Evolutionary conservation across 352 stramenopile species (phyloP).

Genomic region (Phytopythium mirpurense): DNA sequence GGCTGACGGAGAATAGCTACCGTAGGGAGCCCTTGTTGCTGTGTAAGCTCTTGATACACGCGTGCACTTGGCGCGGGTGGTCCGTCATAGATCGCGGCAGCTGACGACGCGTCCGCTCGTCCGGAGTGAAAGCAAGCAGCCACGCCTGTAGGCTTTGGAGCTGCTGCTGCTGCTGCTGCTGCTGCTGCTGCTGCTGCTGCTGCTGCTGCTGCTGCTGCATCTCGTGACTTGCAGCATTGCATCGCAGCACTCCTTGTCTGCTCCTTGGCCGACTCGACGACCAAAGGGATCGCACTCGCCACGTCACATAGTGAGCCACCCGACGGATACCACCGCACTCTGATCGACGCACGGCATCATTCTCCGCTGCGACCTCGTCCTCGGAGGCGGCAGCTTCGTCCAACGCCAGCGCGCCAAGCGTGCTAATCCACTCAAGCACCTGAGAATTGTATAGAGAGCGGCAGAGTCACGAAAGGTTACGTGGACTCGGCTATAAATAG

Average conservation of each 20-base stretch:
- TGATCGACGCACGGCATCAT: background rate
- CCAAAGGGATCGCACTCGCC: no score
- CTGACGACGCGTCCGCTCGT: no score
- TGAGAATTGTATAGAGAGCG: no score
- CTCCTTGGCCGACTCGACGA: background rate
- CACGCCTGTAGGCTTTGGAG: background rate
- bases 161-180: no score
- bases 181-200: no score
- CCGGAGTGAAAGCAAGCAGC: no score
- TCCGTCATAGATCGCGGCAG: background rate
- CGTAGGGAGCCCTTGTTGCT: background rate
- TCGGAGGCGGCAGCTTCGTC: no score
- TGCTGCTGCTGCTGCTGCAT: background rate
- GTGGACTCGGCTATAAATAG: no score
- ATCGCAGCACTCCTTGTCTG: background rate
- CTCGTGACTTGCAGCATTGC: background rate
- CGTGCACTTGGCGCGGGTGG: background rate
- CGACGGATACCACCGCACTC: background rate
- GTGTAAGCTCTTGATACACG: background rate
- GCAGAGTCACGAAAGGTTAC: no score
- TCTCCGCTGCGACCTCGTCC: no score
- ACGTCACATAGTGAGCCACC: background rate
- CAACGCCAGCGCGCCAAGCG: no score
- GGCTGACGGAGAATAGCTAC: background rate
- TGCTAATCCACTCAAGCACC: no score